Evolutionary conservation across 768 basidiomycete genomes (phyloP).

Genomic region (Russula emetica): DNA sequence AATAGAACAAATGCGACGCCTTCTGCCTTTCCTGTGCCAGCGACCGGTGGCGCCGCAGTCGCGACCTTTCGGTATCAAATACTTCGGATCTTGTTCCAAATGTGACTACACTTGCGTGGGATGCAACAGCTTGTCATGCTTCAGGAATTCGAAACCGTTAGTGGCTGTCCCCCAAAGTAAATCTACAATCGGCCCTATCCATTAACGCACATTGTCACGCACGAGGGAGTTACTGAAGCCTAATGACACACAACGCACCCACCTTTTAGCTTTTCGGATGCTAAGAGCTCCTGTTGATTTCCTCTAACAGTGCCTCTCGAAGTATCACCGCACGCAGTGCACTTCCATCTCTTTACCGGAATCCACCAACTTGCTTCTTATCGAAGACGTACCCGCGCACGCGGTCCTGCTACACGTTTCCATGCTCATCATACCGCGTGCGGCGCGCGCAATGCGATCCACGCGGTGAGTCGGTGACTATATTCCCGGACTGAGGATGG

Average conservation of each 20-base stretch:
- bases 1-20: slow-evolving; percentile 67
- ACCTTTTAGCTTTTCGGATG: slow-evolving; percentile 95
- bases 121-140: slow-evolving; percentile 92
- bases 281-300: slow-evolving; percentile 90
- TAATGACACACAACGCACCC: slow-evolving; percentile 25
- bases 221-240: background rate
- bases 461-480: slow-evolving; percentile 94
- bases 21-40: slow-evolving; percentile 18
- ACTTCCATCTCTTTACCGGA: slow-evolving; percentile 99
- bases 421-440: slow-evolving; percentile 43
- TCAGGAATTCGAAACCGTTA: slow-evolving; percentile 82
- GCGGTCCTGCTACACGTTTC: slow-evolving; percentile 54
- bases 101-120: slow-evolving; percentile 87
- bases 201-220: no score
- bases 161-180: slow-evolving; percentile 94
- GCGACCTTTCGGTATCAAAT: slow-evolving; percentile 80
- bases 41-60: slow-evolving; percentile 39
- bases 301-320: slow-evolving; percentile 88
- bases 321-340: slow-evolving; percentile 90
- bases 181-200: slow-evolving; percentile 49
- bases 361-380: slow-evolving; percentile 93
- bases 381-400: slow-evolving; percentile 92
- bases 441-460: slow-evolving; percentile 94
- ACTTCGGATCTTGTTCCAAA: slow-evolving; percentile 94
- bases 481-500: slow-evolving; percentile 83